Evolutionary conservation across 768 basidiomycete genomes (phyloP).

Genomic region (Trametes cingulata): DNA sequence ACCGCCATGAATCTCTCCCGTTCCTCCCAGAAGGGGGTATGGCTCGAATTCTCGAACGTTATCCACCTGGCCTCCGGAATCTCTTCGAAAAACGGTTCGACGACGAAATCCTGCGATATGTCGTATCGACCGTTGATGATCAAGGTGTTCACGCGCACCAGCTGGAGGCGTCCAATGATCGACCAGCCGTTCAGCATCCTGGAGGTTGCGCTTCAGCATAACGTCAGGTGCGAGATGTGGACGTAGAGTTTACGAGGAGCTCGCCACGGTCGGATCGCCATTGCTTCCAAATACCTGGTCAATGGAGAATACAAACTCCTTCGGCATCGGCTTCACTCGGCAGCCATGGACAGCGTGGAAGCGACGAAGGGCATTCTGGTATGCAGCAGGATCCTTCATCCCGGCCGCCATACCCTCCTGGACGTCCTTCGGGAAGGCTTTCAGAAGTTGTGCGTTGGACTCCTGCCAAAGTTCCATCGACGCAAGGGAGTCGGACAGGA

Average conservation of each 20-base stretch:
- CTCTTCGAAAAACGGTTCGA: conserved; percentile 25
- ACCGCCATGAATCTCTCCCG: conserved; percentile 29
- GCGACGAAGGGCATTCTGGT: too few relatives aligned
- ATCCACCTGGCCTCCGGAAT: conserved; percentile 32
- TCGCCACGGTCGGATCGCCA: conserved; percentile 48
- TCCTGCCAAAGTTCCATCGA: too few relatives aligned
- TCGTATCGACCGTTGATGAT: conserved; percentile 33
- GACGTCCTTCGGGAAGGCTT: too few relatives aligned
- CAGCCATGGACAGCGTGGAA: too few relatives aligned
- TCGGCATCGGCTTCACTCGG: too few relatives aligned
- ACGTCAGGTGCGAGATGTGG: background rate
- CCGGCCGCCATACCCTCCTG: too few relatives aligned
- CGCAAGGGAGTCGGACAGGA: too few relatives aligned
- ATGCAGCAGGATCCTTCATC: too few relatives aligned
- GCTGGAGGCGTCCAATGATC: conserved; percentile 28
- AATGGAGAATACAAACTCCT: too few relatives aligned
- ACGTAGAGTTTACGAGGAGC: conserved; percentile 13
- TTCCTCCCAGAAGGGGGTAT: conserved; percentile 34
- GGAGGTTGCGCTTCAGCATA: background rate
- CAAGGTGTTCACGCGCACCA: conserved; percentile 28
- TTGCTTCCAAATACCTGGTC: too few relatives aligned
- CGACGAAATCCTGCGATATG: conserved; percentile 30
- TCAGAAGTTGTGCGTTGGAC: too few relatives aligned
- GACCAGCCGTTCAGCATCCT: conserved; percentile 31
- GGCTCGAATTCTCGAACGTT: conserved; percentile 31